Percentiles rank a stretch among this genome's conserved stretches.
Evolutionary conservation across 441 rosid species (phyloP).

Genomic region (Daphne laureola): DNA sequence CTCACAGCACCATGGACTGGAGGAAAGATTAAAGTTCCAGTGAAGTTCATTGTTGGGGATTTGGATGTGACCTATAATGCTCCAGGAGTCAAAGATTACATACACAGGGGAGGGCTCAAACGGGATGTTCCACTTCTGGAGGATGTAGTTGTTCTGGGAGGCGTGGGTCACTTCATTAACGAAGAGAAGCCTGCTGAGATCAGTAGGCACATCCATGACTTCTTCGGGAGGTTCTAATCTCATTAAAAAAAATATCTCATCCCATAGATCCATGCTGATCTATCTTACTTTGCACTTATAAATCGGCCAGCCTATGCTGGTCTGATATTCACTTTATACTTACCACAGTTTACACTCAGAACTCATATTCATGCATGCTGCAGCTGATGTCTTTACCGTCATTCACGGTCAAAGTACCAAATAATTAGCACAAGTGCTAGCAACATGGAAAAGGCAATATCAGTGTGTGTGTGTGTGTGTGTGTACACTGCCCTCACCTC

Average conservation of each 20-base stretch:
- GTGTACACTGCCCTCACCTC: too few species aligned
- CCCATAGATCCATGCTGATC: too few species aligned
- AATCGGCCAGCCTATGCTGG: too few species aligned
- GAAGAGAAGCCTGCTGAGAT: slow-evolving; percentile 65
- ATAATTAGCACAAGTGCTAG: too few species aligned
- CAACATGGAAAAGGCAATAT: too few species aligned
- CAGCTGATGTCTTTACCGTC: too few species aligned
- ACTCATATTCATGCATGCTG: too few species aligned
- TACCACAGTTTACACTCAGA: too few species aligned
- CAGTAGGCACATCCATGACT: slow-evolving; percentile 49
- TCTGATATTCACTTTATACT: too few species aligned
- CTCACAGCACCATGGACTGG: slow-evolving; percentile 79
- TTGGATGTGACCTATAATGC: slow-evolving; percentile 54
- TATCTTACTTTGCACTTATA: too few species aligned
- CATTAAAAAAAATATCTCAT: background rate
- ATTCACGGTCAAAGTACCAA: too few species aligned
- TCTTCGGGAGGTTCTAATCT: slow-evolving; percentile 38
- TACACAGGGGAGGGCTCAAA: slow-evolving; percentile 53
- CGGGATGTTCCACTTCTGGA: slow-evolving; percentile 54
- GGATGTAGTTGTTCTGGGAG: slow-evolving; percentile 65
- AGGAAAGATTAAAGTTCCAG: slow-evolving; percentile 47
- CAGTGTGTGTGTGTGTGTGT: too few species aligned
- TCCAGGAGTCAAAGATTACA: slow-evolving; percentile 45
- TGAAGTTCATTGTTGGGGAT: slow-evolving; percentile 74
- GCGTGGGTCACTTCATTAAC: slow-evolving; percentile 62